Percentiles rank a stretch among this genome's conserved stretches.
Evolutionary conservation across 1,139 yeast genomes (phyloP).

Genomic region (Groenewaldozyma auringiensis): DNA sequence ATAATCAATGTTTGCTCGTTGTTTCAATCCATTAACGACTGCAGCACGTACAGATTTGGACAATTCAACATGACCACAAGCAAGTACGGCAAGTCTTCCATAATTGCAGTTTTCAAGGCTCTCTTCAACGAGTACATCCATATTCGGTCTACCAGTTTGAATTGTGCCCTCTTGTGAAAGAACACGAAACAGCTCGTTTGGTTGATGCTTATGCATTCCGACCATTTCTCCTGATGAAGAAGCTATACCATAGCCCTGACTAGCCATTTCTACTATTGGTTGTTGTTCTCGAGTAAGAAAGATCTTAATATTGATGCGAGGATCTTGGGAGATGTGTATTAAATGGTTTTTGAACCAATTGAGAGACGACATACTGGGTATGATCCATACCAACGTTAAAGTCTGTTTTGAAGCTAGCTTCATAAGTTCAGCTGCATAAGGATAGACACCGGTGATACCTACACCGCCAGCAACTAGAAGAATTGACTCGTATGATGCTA

Average conservation of each 20-base stretch:
- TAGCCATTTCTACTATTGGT: not conserved
- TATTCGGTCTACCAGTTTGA: slow-evolving; percentile 32
- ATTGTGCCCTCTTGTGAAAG: not conserved
- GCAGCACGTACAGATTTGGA: slow-evolving; percentile 35
- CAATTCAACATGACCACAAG: slow-evolving; percentile 40
- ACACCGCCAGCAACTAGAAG: slow-evolving; percentile 55
- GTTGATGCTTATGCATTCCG: not conserved
- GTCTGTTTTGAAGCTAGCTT: slow-evolving; percentile 7
- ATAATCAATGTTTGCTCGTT: slow-evolving; percentile 31
- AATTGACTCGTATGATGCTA: slow-evolving; percentile 40
- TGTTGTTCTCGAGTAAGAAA: slow-evolving; percentile 7
- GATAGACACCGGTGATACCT: slow-evolving; percentile 48
- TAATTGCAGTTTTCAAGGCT: slow-evolving; percentile 30
- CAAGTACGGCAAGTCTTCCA: slow-evolving; percentile 31
- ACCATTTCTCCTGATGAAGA: not conserved
- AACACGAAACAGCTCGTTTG: not conserved
- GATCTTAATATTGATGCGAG: slow-evolving; percentile 11
- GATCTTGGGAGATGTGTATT: slow-evolving; percentile 6
- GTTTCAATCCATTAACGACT: slow-evolving; percentile 23
- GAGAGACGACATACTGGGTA: slow-evolving; percentile 10
- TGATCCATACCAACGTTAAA: slow-evolving; percentile 13
- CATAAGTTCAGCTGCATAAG: slow-evolving; percentile 19
- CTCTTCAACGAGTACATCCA: slow-evolving; percentile 30
- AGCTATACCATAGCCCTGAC: no score
- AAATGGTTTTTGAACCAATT: slow-evolving; percentile 13